phyloP scores from a whole-genome alignment of 2,329 filamentous ascomycete species.

The Fusarium sambucinum region DNA sequence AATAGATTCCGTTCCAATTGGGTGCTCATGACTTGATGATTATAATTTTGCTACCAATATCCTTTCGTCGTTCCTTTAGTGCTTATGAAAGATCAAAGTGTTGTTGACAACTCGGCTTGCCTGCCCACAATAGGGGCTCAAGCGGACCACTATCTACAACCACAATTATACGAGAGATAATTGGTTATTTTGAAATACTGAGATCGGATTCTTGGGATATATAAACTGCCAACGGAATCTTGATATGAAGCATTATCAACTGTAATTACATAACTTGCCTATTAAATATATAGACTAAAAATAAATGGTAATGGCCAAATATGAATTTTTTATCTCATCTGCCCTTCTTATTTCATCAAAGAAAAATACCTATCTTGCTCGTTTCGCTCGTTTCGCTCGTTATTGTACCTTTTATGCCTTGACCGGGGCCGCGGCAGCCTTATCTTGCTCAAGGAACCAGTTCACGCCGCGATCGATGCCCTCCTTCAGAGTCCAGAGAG shows the following conservation, averaged over 20 bases:
- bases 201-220: not conserved
- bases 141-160: not conserved
- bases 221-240: not conserved
- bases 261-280: conserved; percentile 26
- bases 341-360: conserved; percentile 16
- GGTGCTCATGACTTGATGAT: conserved; percentile 36
- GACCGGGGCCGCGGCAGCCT: conserved; percentile 41
- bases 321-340: conserved; percentile 9
- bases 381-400: conserved; percentile 3
- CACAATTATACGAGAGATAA: not conserved
- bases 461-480: conserved; percentile 67
- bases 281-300: conserved; percentile 22
- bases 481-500: conserved; percentile 74
- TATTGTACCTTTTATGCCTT: conserved; percentile 40
- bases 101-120: not conserved
- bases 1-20: conserved; percentile 49
- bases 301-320: conserved; percentile 17
- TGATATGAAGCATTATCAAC: conserved; percentile 3
- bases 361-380: not conserved
- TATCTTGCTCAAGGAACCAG: conserved; percentile 68
- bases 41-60: not conserved
- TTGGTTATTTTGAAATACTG: not conserved
- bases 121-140: not conserved
- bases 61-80: not conserved
- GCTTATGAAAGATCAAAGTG: not conserved